Evolutionary conservation across 164 flowering plant genomes (phyloP), one percentile per base, ranked within the genome.

Genomic region (Taxillus chinensis): DNA sequence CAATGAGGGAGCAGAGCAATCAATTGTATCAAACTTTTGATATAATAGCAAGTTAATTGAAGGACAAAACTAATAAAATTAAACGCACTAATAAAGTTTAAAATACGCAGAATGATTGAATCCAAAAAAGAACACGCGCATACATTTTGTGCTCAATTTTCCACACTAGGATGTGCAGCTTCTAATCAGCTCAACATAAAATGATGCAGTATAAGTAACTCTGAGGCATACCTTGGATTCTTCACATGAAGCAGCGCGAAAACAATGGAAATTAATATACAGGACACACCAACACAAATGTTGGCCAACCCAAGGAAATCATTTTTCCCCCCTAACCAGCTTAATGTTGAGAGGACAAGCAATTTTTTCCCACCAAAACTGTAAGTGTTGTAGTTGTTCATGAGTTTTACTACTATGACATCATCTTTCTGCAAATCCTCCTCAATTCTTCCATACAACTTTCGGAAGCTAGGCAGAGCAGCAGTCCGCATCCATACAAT

Each of bases 401-500:
- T 55, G 27, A 90, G 51, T 2, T 79, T 38, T 43, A 87, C 86
- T 9, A 4, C 53, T 14, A 90, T 60, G 43, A 77, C 63, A 17
- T 87, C 95, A 77, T 73, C 80, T 45, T 64, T 77, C 17, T 87
- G 78, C 64, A 87, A 72, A 70, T 87, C 90, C 66, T 79, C 82
- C 72, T 90, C 96, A 49, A 90, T 83, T 74, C 79, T 82, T 49
- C 96, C 96, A 67, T 89, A 87, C 72, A 90, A 59, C 68, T 90
- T 90, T n/a, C 96, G 77, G 68, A 90, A 90, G 74, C 79, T 87
- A 49, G 96, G 92, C 42, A 90, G 85, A 62, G 95, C 96, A 65
- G 92, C 78, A 57, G 92, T 86, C n/a, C 95, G 86, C 96, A 89
- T 89, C 96, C 96, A 89, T 5, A 89, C 89, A 16, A 89, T 86